A percentile compares a stretch with the other conserved stretches of the same genome.
These are phyloP conservation scores for Pyropia haitanensis DNA, from an alignment of 23 red algal genomes.

Conservation along the genomic window DNA sequence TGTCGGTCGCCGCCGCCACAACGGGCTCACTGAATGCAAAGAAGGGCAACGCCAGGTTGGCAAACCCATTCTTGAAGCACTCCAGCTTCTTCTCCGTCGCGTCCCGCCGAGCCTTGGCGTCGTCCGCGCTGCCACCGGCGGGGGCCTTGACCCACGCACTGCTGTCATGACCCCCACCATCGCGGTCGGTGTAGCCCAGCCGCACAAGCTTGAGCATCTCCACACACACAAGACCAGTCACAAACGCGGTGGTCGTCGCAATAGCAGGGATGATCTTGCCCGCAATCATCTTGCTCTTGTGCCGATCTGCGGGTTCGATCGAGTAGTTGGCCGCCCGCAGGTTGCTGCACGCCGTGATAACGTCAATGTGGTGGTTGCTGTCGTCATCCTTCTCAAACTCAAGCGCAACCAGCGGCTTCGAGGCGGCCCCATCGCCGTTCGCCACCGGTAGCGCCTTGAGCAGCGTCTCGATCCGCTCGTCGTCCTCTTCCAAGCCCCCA, in stretches of 20 bases:
- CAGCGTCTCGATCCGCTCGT: conserved; percentile 67
- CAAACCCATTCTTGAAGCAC: conserved; percentile 92
- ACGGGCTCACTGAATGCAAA: conserved; percentile 94
- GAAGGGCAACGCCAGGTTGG: conserved; percentile 92
- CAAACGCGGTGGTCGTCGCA: conserved; percentile 92
- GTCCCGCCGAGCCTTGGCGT: conserved; percentile 2
- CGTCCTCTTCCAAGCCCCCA: conserved; percentile 32
- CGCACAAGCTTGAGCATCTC: conserved; percentile 90
- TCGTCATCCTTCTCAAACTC: conserved; percentile 99
- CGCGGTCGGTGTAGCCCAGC: conserved; percentile 59
- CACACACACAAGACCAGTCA: conserved; percentile 81
- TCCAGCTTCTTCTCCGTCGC: conserved; percentile 47
- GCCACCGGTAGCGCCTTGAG: conserved; percentile 28
- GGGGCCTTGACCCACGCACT: conserved; percentile 49
- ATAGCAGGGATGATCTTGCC: conserved; percentile 98
- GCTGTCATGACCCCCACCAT: conserved; percentile 7
- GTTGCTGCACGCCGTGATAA: conserved; percentile 91
- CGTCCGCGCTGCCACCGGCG: conserved; percentile 18
- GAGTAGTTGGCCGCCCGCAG: conserved; percentile 88
- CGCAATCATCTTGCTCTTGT: conserved; percentile 87
- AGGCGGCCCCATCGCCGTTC: not conserved
- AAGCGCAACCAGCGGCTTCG: conserved; percentile 48
- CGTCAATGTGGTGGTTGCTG: conserved; percentile 86
- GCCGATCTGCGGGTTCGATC: conserved; percentile 81
- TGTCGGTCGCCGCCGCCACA: conserved; percentile 59